These are phyloP conservation scores for Coemansia erecta DNA, from an alignment of 192 early-diverging fungal species.

Conservation along the genomic window DNA sequence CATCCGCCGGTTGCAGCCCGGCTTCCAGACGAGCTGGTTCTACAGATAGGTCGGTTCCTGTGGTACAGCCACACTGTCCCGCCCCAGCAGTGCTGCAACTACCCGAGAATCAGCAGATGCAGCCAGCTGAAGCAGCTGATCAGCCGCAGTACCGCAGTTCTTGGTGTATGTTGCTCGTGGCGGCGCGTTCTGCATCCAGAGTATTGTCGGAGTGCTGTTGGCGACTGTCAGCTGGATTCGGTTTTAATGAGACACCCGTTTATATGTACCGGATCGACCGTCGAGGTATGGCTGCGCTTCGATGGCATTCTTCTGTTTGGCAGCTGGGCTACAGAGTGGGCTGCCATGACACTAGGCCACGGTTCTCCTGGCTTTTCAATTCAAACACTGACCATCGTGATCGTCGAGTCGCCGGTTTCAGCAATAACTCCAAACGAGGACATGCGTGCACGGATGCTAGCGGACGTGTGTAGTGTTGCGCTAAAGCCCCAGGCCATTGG, in stretches of 20 bases:
- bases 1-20: neutral
- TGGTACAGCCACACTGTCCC: neutral
- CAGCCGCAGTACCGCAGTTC: neutral
- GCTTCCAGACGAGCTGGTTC: slow-evolving; percentile 1
- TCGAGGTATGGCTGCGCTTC: neutral
- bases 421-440: neutral
- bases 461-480: neutral
- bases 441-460: neutral
- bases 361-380: neutral
- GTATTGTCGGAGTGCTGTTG: neutral
- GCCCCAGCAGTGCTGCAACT: neutral
- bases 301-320: slow-evolving; percentile 5
- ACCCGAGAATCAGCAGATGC: neutral
- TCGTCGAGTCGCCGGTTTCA: neutral
- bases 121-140: neutral
- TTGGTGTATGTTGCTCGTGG: neutral
- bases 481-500: neutral
- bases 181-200: neutral
- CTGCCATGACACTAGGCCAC: neutral
- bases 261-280: neutral
- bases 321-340: neutral
- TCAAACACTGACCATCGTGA: neutral
- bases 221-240: neutral
- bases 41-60: neutral
- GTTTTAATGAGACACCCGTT: neutral